Evolutionary conservation across 2,329 filamentous ascomycete species (phyloP), one percentile per base, ranked within the genome.

Genomic region (Acrocalymma vagum): DNA sequence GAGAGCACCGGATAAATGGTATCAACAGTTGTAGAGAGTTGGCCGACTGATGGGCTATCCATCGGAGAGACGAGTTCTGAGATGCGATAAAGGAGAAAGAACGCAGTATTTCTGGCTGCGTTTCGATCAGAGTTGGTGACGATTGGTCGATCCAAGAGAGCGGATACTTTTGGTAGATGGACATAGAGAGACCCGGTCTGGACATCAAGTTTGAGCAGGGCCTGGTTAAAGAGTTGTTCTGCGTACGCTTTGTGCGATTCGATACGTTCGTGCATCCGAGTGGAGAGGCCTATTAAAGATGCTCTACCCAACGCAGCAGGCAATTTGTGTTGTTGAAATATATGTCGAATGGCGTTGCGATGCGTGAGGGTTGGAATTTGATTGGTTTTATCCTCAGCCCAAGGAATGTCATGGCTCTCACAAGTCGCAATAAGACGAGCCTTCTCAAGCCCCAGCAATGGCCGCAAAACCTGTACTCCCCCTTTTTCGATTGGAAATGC

Each of bases 331-430:
- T 78, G 70, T 17, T 75, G 71, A 14, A 82, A 77, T 28, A 95
- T 66, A 63, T 87, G 74, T 21, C 93, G 83, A 24, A 96, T 76
- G 0, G 93, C 85, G 60, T 99, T 99, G 24, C 94, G 82, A 29
- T 79, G 71, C 0, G 94, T 96, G 43, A 95, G 72, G 0, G 85
- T 90, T 7, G 77, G 79, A 58, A 96, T 87, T 11, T 76, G 69
- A 61, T 99, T 99, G 2, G 92, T 96, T 27, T 77, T 73, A 64
- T 99, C 94, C 63, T 94, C 89, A 49, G 90, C 88, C 87, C 90
- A 97, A 1, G 74, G 71, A 8, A 95, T 72, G 0, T 76, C 70
- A 51, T 85, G 79, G n/a, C 79, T 75, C 46, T 85, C 68, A 60
- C 93, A 96, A 0, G 89, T 91, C 2, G 83, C 82, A 28, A 86